These are phyloP conservation scores for Silene coronaria DNA, from an alignment of 179 eudicot species.

Conservation along the genomic window DNA sequence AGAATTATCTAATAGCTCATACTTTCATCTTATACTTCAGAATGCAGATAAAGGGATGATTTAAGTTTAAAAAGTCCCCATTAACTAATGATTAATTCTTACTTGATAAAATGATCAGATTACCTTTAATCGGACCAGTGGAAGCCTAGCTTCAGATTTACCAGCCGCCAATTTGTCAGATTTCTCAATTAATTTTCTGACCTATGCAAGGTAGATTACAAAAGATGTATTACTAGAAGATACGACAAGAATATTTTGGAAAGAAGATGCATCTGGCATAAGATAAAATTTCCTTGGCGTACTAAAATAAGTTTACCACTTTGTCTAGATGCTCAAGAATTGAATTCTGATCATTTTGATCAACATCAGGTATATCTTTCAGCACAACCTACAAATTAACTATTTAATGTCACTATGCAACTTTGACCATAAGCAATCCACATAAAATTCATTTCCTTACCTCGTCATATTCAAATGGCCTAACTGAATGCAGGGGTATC, in stretches of 20 bases:
- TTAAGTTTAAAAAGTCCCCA: background rate
- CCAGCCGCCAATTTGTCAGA: constrained; percentile 43
- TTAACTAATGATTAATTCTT: background rate
- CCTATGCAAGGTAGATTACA: constrained; percentile 40
- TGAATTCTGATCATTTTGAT: constrained; percentile 87
- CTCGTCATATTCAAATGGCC: constrained; percentile 95
- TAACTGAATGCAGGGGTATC: constrained; percentile 86
- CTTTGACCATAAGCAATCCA: constrained; percentile 6
- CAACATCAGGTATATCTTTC: constrained; percentile 76
- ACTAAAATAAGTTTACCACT: constrained; percentile 48
- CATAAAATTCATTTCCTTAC: constrained; percentile 33
- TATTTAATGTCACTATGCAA: constrained; percentile 5
- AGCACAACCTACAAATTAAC: constrained; percentile 57
- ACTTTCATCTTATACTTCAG: background rate
- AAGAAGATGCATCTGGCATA: background rate
- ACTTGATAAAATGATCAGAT: background rate
- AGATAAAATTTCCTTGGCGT: background rate
- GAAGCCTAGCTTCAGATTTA: constrained; percentile 63
- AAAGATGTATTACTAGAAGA: constrained; percentile 4
- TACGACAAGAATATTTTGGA: background rate
- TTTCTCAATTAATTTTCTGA: constrained; percentile 71
- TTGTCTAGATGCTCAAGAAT: constrained; percentile 89
- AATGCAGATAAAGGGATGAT: background rate
- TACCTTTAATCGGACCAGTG: constrained; percentile 91
- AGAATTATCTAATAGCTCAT: background rate